Evolutionary conservation across 148 eudicot species (phyloP), one percentile per base, ranked within the genome.

Genomic region (Camellia japonica): DNA sequence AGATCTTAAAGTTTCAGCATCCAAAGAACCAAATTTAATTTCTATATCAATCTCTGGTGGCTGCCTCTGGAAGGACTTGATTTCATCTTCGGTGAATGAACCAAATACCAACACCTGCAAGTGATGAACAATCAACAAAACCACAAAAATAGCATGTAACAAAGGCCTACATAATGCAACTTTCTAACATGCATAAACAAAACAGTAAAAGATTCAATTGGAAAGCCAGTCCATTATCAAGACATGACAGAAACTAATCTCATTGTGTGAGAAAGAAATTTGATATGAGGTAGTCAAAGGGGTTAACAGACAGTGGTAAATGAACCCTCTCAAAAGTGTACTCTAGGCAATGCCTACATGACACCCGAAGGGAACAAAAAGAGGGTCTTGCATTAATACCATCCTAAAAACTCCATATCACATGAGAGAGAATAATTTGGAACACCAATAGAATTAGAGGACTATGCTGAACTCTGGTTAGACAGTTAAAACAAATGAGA

Each of bases 11-110:
- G 89, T 76, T 71, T 81, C 93, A 76, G 77, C 84, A 78, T 87
- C 89, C 78, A 92, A 81, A 68, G 98, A 86, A 68, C 96, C 96
- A 86, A 92, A 90, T 82, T 80, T 90, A 64, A 90, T 83, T 73
- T 81, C 87, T 78, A 58, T 52, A 80, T 84, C 82, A 82, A 71
- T 73, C 78, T 83, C 67, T 44, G 44, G 73, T 42, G 83, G 79
- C 74, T 80, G 64, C 55, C 49, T 67, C 23, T 82, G 85, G 70
- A 87, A 44, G 59, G 75, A 77, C 81, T 66, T 87, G 79, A 84
- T 70, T 80, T 87, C 89, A 62, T 87, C 89, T 80, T 84, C 89
- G 1, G 89, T 84, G 82, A 87, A 87, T 67, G 89, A 84, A 51
- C 89, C 89, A 77, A 87, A 87, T 51, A 82, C 68, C 75, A 92